Percentiles rank a stretch among this genome's conserved stretches.
Conservation (phyloP, 306 rosid species). For the Castanea sativa region DNA sequence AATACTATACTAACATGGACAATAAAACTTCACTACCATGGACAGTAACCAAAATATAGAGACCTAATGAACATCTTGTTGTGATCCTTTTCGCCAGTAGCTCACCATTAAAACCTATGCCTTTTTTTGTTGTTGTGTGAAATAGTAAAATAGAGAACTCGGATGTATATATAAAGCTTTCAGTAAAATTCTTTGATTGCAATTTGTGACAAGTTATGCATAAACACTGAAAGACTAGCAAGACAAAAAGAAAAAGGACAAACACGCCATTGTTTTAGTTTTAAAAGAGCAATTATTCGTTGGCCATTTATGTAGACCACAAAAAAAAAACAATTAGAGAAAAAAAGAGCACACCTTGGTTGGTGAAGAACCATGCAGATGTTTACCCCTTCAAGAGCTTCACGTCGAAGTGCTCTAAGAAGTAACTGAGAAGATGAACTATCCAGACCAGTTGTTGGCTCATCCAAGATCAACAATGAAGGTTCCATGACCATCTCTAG, state of each 20-base stretch:
- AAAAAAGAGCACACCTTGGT: constrained; percentile 51
- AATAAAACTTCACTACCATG: background rate
- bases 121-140: background rate
- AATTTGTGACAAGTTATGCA: background rate
- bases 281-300: background rate
- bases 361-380: constrained; percentile 85
- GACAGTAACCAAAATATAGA: background rate
- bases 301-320: background rate
- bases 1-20: background rate
- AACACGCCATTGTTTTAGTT: background rate
- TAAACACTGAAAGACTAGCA: background rate
- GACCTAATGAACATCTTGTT: background rate
- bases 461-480: constrained; percentile 75
- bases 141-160: background rate
- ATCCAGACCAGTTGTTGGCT: constrained; percentile 81
- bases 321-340: background rate
- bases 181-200: background rate
- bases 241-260: background rate
- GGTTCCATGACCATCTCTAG: constrained; percentile 94
- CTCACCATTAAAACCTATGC: background rate
- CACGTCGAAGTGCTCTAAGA: constrained; percentile 74
- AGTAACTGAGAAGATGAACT: constrained; percentile 78
- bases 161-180: background rate
- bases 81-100: background rate
- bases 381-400: constrained; percentile 80